Evolutionary conservation across 2,329 filamentous ascomycete species (phyloP).

Genomic region (Diaporthe capsici): DNA sequence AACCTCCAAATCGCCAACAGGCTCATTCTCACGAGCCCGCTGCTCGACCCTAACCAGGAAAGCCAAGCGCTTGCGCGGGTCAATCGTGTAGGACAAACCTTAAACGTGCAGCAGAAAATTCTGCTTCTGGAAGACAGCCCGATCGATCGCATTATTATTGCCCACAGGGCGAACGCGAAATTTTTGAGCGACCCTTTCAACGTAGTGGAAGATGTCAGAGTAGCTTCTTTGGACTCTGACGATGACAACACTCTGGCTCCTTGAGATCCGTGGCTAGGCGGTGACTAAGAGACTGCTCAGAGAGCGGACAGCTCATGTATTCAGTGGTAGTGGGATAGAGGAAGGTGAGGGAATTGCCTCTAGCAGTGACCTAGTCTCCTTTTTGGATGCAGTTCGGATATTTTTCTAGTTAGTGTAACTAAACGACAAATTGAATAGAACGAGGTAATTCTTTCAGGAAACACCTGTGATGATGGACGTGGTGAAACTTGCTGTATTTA

Average conservation of each 20-base stretch:
- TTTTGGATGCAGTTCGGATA: not conserved
- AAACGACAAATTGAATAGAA: not conserved
- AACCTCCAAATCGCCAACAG: conserved; percentile 38
- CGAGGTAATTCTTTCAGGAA: not conserved
- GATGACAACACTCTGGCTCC: not conserved
- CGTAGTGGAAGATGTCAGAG: not conserved
- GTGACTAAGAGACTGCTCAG: not conserved
- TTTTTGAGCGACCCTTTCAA: conserved; percentile 17
- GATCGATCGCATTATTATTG: conserved; percentile 28
- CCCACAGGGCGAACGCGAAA: not conserved
- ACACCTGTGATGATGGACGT: not conserved
- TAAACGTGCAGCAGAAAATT: conserved; percentile 7
- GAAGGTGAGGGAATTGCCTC: not conserved
- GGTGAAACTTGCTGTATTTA: not conserved
- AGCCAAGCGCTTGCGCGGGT: conserved; percentile 33
- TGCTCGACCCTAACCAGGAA: conserved; percentile 1
- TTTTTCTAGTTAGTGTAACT: not conserved
- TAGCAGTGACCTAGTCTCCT: not conserved
- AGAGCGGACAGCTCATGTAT: not conserved
- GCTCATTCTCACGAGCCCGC: conserved; percentile 36
- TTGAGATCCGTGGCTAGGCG: not conserved
- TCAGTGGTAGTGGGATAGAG: not conserved
- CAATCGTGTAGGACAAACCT: conserved; percentile 18
- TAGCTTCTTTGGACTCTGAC: not conserved
- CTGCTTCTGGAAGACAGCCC: conserved; percentile 31